phyloP scores from a whole-genome alignment of 257 asterid species.

The Rhazya stricta region DNA sequence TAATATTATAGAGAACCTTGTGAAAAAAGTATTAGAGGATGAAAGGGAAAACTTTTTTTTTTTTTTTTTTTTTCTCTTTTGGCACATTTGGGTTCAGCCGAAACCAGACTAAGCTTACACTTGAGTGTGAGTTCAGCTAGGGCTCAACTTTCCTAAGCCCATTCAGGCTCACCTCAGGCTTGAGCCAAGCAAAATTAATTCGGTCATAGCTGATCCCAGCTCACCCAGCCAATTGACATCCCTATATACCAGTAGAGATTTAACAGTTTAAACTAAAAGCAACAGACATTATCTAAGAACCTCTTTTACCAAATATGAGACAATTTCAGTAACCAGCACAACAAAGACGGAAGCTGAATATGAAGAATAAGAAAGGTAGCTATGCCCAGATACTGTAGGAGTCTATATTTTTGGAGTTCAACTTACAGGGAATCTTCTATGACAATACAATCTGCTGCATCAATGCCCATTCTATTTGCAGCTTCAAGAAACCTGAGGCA shows the following conservation, averaged over 20 bases:
- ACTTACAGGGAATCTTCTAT: conserved; percentile 88
- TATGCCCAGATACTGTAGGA: background rate
- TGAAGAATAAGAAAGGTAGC: background rate
- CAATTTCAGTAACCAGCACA: background rate
- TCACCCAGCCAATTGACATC: too few relatives aligned
- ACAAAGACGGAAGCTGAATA: background rate
- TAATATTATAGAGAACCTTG: background rate
- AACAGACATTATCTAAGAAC: background rate
- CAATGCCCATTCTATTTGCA: conserved; percentile 68
- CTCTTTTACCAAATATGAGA: background rate
- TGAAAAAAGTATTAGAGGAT: background rate
- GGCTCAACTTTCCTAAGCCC: too few relatives aligned
- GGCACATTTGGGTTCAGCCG: too few relatives aligned
- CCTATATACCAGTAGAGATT: background rate
- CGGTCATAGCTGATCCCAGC: too few relatives aligned
- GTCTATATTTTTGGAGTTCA: background rate
- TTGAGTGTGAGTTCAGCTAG: too few relatives aligned
- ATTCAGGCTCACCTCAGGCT: too few relatives aligned
- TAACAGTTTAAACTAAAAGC: background rate
- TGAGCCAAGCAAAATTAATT: too few relatives aligned
- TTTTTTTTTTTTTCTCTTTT: too few relatives aligned
- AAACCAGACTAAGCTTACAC: too few relatives aligned
- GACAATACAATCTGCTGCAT: conserved; percentile 66
- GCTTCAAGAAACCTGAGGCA: conserved; percentile 78
- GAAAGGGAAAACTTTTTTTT: too few relatives aligned